Conservation (phyloP, 805 yeast genomes). For the Sugiyamaella mastotermitis region DNA sequence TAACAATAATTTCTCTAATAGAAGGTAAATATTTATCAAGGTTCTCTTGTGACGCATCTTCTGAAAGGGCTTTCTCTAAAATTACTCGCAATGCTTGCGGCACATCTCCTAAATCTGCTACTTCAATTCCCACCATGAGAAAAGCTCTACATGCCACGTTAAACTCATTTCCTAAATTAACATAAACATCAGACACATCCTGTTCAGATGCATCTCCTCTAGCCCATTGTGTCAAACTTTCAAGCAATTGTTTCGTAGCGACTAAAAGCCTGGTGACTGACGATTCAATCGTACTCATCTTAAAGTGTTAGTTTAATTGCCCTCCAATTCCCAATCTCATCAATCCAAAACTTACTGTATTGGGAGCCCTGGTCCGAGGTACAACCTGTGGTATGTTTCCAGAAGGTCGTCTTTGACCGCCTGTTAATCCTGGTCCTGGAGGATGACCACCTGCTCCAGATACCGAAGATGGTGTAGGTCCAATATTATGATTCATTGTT, state of each 20-base stretch:
- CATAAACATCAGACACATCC: slow-evolving; percentile 86
- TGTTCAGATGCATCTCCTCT: slow-evolving; percentile 68
- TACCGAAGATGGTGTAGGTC: too few species aligned
- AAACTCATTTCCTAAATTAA: slow-evolving; percentile 88
- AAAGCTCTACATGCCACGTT: slow-evolving; percentile 80
- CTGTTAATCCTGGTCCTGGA: too few species aligned
- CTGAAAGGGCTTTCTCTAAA: slow-evolving; percentile 79
- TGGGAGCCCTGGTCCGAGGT: too few species aligned
- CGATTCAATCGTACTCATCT: slow-evolving; percentile 58
- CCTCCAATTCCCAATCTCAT: too few species aligned
- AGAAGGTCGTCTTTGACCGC: too few species aligned
- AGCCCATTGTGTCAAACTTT: slow-evolving; percentile 87
- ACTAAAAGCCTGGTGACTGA: slow-evolving; percentile 74
- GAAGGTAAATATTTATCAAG: slow-evolving; percentile 76
- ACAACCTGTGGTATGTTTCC: too few species aligned
- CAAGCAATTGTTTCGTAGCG: slow-evolving; percentile 84
- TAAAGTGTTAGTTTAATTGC: neutral
- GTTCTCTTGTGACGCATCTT: slow-evolving; percentile 76
- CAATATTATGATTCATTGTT: too few species aligned
- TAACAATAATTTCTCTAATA: slow-evolving; percentile 80
- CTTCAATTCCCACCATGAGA: slow-evolving; percentile 69
- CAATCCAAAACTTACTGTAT: too few species aligned
- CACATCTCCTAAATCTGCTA: slow-evolving; percentile 81
- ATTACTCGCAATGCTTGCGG: slow-evolving; percentile 75
- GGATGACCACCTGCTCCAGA: too few species aligned